These are phyloP conservation scores for Blastosporella zonata DNA, from an alignment of 1,284 basidiomycete genomes.

Conservation along the genomic window DNA sequence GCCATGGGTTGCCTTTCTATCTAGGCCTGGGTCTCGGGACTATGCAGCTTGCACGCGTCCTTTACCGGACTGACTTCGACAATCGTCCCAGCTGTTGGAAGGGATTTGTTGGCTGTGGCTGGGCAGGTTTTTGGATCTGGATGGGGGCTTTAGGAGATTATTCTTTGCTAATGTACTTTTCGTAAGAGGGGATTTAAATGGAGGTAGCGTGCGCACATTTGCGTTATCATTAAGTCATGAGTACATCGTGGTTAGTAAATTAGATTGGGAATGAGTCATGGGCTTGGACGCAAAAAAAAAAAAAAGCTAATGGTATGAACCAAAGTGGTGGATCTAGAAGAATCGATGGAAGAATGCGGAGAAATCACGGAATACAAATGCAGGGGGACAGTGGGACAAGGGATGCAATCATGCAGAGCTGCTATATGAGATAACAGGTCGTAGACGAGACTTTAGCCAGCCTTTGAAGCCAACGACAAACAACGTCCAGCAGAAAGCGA, in stretches of 20 bases:
- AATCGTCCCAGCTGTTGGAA: slow-evolving; percentile 85
- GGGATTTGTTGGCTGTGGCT: slow-evolving; percentile 87
- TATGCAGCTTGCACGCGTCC: slow-evolving; percentile 78
- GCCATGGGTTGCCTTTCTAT: slow-evolving; percentile 79
- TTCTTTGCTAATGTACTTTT: slow-evolving; percentile 30
- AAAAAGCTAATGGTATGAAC: background rate
- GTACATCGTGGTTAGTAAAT: slow-evolving; percentile 11
- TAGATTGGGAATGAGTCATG: slow-evolving; percentile 8
- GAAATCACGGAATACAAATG: slow-evolving; percentile 2
- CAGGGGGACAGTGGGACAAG: background rate
- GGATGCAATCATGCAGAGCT: slow-evolving; percentile 37
- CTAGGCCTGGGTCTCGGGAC: slow-evolving; percentile 73
- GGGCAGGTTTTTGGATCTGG: slow-evolving; percentile 89
- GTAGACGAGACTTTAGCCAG: slow-evolving; percentile 59
- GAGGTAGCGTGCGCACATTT: slow-evolving; percentile 1
- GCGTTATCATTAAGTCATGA: slow-evolving; percentile 2
- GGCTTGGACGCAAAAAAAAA: slow-evolving; percentile 5
- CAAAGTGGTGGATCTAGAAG: slow-evolving; percentile 2
- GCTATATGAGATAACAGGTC: slow-evolving; percentile 39
- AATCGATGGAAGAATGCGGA: slow-evolving; percentile 1
- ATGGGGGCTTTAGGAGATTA: slow-evolving; percentile 84
- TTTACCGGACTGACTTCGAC: slow-evolving; percentile 80
- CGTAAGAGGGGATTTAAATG: background rate
- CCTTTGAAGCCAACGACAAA: slow-evolving; percentile 75
- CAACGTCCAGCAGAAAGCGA: slow-evolving; percentile 80